These are phyloP conservation scores for Backusella tuberculispora DNA, from an alignment of 192 early-diverging fungal species.

Conservation along the genomic window DNA sequence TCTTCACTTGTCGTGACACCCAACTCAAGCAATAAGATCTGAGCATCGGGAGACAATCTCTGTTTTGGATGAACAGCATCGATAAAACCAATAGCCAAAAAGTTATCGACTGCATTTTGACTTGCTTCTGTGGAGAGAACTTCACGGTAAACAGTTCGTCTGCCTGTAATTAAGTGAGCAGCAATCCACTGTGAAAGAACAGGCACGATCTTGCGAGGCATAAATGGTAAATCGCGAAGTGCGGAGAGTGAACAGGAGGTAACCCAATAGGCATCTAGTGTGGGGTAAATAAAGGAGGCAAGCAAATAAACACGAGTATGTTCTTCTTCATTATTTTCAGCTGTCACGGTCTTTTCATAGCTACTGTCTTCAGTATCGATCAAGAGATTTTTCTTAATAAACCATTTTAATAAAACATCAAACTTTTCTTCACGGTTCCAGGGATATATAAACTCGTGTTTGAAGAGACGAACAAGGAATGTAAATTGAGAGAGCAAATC, in stretches of 20 bases:
- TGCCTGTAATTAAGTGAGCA: constrained; percentile 43
- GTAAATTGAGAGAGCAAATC: constrained; percentile 34
- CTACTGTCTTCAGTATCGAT: constrained; percentile 4
- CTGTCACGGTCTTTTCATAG: constrained; percentile 12
- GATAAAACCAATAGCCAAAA: constrained; percentile 42
- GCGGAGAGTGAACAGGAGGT: constrained; percentile 47
- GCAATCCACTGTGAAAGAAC: constrained; percentile 47
- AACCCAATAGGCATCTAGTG: constrained; percentile 44
- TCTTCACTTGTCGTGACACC: constrained; percentile 41
- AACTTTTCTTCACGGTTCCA: constrained; percentile 41
- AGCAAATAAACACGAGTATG: constrained; percentile 37
- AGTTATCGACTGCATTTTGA: constrained; percentile 41
- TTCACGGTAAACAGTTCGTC: constrained; percentile 44
- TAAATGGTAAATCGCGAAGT: constrained; percentile 41
- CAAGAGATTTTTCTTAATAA: constrained; percentile 25
- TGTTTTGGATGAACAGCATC: constrained; percentile 39
- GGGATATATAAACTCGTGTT: constrained; percentile 41
- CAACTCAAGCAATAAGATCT: constrained; percentile 38
- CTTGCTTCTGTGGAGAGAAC: constrained; percentile 44
- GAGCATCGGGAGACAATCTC: constrained; percentile 42
- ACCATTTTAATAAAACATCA: constrained; percentile 23
- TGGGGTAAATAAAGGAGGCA: constrained; percentile 45
- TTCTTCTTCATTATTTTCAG: constrained; percentile 22
- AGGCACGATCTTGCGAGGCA: constrained; percentile 47
- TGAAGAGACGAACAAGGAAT: constrained; percentile 38